Base-by-base conservation (phyloP, 2,329 filamentous ascomycete species). In the Colletotrichum viniferum region DNA sequence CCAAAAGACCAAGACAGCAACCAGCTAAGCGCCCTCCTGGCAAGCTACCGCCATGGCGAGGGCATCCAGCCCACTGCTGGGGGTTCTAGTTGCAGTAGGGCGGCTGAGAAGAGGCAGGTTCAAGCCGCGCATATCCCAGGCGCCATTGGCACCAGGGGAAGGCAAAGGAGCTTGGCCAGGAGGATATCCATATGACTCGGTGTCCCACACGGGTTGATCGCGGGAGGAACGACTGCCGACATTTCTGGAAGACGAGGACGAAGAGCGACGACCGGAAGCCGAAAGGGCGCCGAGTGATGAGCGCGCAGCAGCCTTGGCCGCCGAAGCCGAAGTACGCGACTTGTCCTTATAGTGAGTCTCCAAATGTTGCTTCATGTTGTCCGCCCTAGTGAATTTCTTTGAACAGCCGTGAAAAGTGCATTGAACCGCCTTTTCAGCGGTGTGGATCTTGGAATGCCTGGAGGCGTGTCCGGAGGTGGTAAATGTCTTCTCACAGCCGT, bases 321-420 rank as follows among this genome's bases (percentile, higher is more conserved):
- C 60, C 5, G 77, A 76, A n/a, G 80, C 79, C 3, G 86, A 85
- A 4, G 85, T 84, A 32, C 89, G 87, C 36, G 85, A 85, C 84
- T 90, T 90, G 77, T 92, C 89, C 83, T 92, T 92, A 84, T 91
- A 93, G 83, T 96, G 94, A 1, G 94, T 96, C 80, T 94, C 91
- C 34, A 95, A 89, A 80, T 96, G 94, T 85, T 96, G 94, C 88
- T 95, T 95, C 94, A 96, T 96, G 87, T 96, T 96, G 87, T 96
- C 94, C 79, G 93, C 92, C 77, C 94, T 93, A 13, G 94, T 95
- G 79, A 96, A 96, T 80, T 94, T 94, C 86, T 95, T 95, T 83
- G 91, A 90, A 86, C 94, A 96, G 75, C 93, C 93, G 0, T 88
- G 86, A 80, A 90, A 94, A 36, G 92, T 89, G 84, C 91, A 93